Evolutionary conservation across 495 filamentous ascomycete species (phyloP), one percentile per base, ranked within the genome.

Genomic region (Aspergillus nanangensis): DNA sequence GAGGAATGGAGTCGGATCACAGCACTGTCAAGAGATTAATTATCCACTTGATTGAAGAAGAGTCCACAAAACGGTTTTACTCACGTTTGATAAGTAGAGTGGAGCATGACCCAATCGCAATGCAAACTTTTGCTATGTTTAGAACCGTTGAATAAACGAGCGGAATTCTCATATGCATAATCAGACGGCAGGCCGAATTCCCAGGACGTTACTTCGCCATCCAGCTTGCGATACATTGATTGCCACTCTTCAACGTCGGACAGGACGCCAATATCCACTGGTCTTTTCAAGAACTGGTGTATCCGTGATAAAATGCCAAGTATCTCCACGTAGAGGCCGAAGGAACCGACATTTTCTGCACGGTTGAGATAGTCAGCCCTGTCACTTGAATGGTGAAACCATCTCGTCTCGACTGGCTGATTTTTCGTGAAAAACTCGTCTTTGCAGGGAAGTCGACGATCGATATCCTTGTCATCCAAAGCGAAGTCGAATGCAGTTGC

Each of bases 1-100:
- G 87, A 92, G n/a, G 90, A 93, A 69, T 95, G 88, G 10, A 95
- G 76, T 14, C 90, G 81, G 51, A 95, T 94, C 8, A 94, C 81
- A 47, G 89, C 83, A 4, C 87, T 92, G 58, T 63, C 48, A 63
- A 40, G 70, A 31, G 19, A n/a, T 32, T 36, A 7, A n/a, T 48
- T n/a, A n/a, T n/a, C n/a, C n/a, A 22, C 51, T 11, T 29, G 22
- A 19, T n/a, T 3, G 10, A 9, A 13, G 17, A 15, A 24, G 22
- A 31, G 18, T 21, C 19, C 27, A 29, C 19, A 8, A 22, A 2
- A 25, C n/a, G 10, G 1, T 18, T 2, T 13, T 4, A 71, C 80
- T 73, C 63, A 81, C 77, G 77, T 81, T 60, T 82, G 78, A 59
- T 80, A 81, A n/a, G 84, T 84, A 11, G 84, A 82, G 57, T 94